Evolutionary conservation across 2,329 filamentous ascomycete genomes (phyloP).

Genomic region (Daldinia sp.): DNA sequence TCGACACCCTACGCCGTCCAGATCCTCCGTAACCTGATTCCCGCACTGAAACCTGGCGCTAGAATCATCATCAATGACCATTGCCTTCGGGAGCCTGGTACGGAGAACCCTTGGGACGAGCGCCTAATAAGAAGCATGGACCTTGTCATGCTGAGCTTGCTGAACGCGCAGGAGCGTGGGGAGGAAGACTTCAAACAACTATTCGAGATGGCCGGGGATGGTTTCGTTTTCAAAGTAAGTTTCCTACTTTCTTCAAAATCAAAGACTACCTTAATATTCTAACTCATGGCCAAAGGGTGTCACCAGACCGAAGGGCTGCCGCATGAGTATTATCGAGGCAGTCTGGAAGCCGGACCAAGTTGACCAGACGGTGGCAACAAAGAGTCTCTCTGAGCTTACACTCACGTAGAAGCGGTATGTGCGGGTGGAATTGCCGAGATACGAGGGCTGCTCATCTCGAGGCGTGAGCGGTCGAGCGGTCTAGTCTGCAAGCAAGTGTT

Average conservation of each 20-base stretch:
- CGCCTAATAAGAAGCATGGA: constrained; percentile 64
- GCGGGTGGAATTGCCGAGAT: neutral
- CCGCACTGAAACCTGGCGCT: constrained; percentile 56
- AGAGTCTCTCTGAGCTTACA: constrained; percentile 2
- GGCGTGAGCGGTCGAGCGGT: constrained; percentile 14
- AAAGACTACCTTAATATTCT: neutral
- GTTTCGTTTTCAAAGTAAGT: constrained; percentile 59
- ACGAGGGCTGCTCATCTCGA: constrained; percentile 8
- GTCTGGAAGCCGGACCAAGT: constrained; percentile 56
- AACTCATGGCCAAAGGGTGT: constrained; percentile 53
- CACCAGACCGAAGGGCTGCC: constrained; percentile 56
- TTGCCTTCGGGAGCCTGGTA: constrained; percentile 57
- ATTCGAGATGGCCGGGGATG: constrained; percentile 57
- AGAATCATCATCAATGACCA: constrained; percentile 53
- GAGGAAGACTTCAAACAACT: constrained; percentile 60
- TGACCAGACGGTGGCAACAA: neutral
- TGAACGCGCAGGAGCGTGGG: constrained; percentile 65
- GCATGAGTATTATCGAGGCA: constrained; percentile 64
- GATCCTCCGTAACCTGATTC: constrained; percentile 55
- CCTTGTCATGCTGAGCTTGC: constrained; percentile 63
- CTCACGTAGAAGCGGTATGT: constrained; percentile 1
- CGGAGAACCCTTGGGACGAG: constrained; percentile 60
- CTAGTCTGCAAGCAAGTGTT: constrained; percentile 22
- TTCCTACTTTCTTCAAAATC: neutral
- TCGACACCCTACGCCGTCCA: constrained; percentile 55